Evolutionary conservation across 2,329 filamentous ascomycete species (phyloP).

Genomic region (Trichocomaceae sp.): DNA sequence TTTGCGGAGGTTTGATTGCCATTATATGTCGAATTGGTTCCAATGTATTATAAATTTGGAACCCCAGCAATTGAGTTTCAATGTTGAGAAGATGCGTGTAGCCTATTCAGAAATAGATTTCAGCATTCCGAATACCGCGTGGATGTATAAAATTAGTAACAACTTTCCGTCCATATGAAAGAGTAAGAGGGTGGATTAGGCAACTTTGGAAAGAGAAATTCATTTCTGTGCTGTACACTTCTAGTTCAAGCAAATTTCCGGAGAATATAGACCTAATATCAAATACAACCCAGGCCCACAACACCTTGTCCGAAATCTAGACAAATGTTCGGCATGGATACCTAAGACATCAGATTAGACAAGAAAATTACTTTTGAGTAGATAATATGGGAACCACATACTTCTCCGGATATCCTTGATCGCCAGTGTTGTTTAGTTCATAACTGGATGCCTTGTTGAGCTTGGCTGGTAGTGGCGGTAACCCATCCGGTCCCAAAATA

Average conservation of each 20-base stretch:
- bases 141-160: neutral
- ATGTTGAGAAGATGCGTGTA: neutral
- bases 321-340: slow-evolving; percentile 44
- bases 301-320: slow-evolving; percentile 20
- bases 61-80: slow-evolving; percentile 1
- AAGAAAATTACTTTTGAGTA: slow-evolving; percentile 18
- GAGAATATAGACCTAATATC: neutral
- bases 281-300: neutral
- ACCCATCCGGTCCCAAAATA: slow-evolving; percentile 66
- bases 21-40: neutral
- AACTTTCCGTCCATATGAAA: neutral
- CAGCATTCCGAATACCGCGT: neutral
- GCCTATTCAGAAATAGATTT: neutral
- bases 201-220: neutral
- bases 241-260: neutral
- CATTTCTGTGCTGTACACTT: neutral
- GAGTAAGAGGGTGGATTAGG: too few relatives aligned
- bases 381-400: slow-evolving; percentile 44
- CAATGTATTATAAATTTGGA: slow-evolving; percentile 6
- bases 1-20: neutral
- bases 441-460: slow-evolving; percentile 54
- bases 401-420: slow-evolving; percentile 62
- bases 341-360: slow-evolving; percentile 28
- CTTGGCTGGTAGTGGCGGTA: slow-evolving; percentile 83
- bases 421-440: slow-evolving; percentile 56